A percentile compares a stretch with the other conserved stretches of the same genome.
Evolutionary conservation across 2,329 filamentous ascomycete genomes (phyloP).

Genomic region (Xenoacremonium recifei): DNA sequence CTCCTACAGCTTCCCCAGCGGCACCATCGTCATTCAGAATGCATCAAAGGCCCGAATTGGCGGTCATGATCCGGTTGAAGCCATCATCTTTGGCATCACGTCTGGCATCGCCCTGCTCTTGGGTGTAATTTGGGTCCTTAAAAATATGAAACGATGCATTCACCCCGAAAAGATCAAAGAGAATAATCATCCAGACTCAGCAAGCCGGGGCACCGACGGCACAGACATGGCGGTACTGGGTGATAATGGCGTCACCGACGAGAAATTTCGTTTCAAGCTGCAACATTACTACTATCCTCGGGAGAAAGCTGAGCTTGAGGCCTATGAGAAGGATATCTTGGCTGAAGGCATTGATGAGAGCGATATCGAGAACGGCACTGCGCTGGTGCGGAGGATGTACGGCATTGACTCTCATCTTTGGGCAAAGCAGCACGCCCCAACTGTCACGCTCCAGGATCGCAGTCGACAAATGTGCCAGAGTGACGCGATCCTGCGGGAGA

Average conservation of each 20-base stretch:
- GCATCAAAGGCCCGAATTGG: neutral
- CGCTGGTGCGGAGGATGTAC: slow-evolving; percentile 6
- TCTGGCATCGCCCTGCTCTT: neutral
- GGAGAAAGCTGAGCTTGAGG: slow-evolving; percentile 3
- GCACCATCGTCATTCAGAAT: neutral
- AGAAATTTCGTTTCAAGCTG: neutral
- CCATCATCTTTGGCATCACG: neutral
- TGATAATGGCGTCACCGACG: neutral
- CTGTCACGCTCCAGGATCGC: neutral
- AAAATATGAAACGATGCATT: neutral
- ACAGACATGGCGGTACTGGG: neutral
- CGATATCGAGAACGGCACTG: slow-evolving; percentile 1
- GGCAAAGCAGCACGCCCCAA: slow-evolving; percentile 1
- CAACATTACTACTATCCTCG: slow-evolving; percentile 5
- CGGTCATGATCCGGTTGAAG: neutral
- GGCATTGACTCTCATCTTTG: slow-evolving; percentile 3
- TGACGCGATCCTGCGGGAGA: slow-evolving; percentile 7
- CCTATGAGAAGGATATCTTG: neutral
- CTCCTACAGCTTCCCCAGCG: neutral
- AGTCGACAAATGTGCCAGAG: slow-evolving; percentile 4
- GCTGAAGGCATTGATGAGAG: neutral
- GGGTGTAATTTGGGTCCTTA: neutral
- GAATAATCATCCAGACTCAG: neutral
- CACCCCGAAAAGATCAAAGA: neutral
- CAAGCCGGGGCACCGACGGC: slow-evolving; percentile 1